Conservation (phyloP, 78 protist species). For the Guillardia theta region DNA sequence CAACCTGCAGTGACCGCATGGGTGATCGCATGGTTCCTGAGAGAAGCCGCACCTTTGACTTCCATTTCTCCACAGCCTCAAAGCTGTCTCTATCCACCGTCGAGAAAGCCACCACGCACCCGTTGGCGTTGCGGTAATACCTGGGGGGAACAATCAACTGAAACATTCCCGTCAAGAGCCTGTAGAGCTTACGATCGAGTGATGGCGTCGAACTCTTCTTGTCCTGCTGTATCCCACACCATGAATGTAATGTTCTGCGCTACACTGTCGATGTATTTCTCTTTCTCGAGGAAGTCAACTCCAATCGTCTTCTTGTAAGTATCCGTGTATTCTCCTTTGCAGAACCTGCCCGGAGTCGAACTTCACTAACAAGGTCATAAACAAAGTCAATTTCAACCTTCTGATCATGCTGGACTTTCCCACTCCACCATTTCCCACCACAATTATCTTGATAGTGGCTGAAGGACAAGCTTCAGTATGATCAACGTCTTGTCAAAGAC, state of each 20-base stretch:
- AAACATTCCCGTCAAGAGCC: too few species aligned
- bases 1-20: too few species aligned
- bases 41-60: background rate
- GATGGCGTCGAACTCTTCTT: constrained; percentile 36
- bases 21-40: too few species aligned
- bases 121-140: background rate
- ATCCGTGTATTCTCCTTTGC: constrained; percentile 31
- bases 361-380: background rate
- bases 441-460: constrained; percentile 48
- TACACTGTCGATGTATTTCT: background rate
- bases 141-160: too few species aligned
- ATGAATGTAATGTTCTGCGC: background rate
- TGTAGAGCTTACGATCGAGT: background rate
- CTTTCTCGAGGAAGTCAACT: constrained; percentile 51
- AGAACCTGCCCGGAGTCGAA: background rate
- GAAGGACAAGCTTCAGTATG: background rate
- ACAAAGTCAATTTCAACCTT: background rate
- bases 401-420: constrained; percentile 49
- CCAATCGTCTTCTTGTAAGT: constrained; percentile 56
- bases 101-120: constrained; percentile 31
- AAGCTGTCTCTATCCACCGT: constrained; percentile 39
- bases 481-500: background rate
- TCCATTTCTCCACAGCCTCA: constrained; percentile 41
- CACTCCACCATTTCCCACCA: constrained; percentile 48
- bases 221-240: constrained; percentile 56